A percentile compares a stretch with the other conserved stretches of the same genome.
These are phyloP conservation scores for Chenopodium suecicum DNA, from an alignment of 148 eudicot genomes.

Conservation along the genomic window DNA sequence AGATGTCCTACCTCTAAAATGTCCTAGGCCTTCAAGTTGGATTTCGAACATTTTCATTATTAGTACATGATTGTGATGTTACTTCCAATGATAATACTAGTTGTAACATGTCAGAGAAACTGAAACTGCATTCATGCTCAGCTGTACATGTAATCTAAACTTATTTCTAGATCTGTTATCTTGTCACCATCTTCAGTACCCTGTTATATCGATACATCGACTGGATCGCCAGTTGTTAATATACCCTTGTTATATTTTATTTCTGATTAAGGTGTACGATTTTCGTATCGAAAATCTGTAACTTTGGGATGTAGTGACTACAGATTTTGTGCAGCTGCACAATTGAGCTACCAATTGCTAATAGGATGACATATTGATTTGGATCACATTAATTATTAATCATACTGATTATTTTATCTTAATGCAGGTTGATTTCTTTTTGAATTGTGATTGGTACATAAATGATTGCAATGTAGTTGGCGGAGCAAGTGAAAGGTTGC, in stretches of 20 bases:
- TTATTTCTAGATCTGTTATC: slow-evolving; percentile 5
- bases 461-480: slow-evolving; percentile 30
- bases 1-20: background rate
- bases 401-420: background rate
- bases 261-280: background rate
- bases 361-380: slow-evolving; percentile 15
- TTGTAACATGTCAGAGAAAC: slow-evolving; percentile 4
- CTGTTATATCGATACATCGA: background rate
- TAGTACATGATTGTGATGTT: background rate
- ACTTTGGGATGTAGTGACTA: slow-evolving; percentile 21
- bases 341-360: background rate
- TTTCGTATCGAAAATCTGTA: slow-evolving; percentile 13
- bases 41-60: background rate
- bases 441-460: slow-evolving; percentile 4
- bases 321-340: slow-evolving; percentile 15
- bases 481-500: slow-evolving; percentile 30
- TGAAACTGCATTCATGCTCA: no score
- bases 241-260: background rate
- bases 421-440: background rate
- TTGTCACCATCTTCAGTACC: slow-evolving; percentile 20
- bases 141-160: background rate
- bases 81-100: background rate
- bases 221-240: slow-evolving; percentile 13
- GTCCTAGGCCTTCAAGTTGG: background rate
- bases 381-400: slow-evolving; percentile 3